Base-by-base conservation (phyloP, 2,329 filamentous ascomycete species). In the Plenodomus lindquistii region DNA sequence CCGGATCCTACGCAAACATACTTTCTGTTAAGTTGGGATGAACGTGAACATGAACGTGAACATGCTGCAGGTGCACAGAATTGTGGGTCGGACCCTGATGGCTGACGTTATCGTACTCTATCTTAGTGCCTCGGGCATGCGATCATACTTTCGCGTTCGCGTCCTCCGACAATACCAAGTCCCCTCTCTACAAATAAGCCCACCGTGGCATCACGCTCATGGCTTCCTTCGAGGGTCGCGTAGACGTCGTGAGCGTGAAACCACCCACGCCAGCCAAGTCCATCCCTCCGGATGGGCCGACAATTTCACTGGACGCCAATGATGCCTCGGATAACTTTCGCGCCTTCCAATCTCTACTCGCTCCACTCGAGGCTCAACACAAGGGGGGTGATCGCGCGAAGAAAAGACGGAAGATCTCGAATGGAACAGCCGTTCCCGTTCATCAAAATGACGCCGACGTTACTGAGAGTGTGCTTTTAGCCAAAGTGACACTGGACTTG, bases 331-430 rank as follows among this genome's bases (percentile, higher is more conserved):
- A 55, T 21, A 46, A 46, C 38, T 37, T 58, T 9, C 41, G 41
- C 24, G 47, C 48, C 37, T 35, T 65, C 31, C 52, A 50, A 8
- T 38, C 27, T 27, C 50, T 66, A 19, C 65, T 66, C 44, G 50
- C 52, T 39, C 39, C 47, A 20, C 37, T 48, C 19, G 24, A 37
- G 41, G 24, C 42, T n/a, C 27, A 24, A 20, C 40, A 36, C 20
- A 37, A 22, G 15, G 36, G 24, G 27, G 47, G 56, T 19, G 54
- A 57, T 18, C 62, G 60, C 38, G 51, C 61, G 18, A 54, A 50
- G 19, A 72, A 72, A 46, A 52, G 63, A 37, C 62, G 68, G 18
- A 71, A 65, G 46, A 42, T 63, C 16, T 56, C 62, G 3, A 36
- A 46, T 20, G 46, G 43, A 2, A 37, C 24, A 15, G 37, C 20